Conservation (phyloP, 352 stramenopile species). For the Blastocystis sp. region DNA sequence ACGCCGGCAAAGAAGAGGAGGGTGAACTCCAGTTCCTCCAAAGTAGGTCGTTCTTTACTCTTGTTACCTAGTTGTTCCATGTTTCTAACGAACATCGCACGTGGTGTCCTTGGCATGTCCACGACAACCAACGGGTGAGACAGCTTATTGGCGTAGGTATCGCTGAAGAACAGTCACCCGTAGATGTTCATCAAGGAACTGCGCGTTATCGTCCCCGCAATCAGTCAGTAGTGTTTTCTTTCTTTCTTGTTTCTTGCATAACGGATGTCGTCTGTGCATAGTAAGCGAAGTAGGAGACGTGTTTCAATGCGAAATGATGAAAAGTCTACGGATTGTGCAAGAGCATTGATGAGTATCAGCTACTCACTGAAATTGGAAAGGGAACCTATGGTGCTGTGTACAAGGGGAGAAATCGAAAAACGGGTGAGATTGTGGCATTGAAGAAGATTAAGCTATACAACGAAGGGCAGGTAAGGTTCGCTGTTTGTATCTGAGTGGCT, state of each 20-base stretch:
- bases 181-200: conserved; percentile 48
- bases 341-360: conserved; percentile 44
- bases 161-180: background rate
- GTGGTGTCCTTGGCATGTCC: conserved; percentile 45
- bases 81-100: conserved; percentile 14
- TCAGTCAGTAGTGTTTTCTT: background rate
- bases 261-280: conserved; percentile 6
- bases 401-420: background rate
- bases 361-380: conserved; percentile 54
- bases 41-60: background rate
- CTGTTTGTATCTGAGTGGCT: background rate
- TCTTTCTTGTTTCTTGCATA: no score
- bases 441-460: conserved; percentile 57
- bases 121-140: background rate
- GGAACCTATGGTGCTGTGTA: conserved; percentile 53
- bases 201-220: conserved; percentile 6
- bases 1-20: background rate
- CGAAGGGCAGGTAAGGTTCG: conserved; percentile 32
- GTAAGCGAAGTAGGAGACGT: conserved; percentile 31
- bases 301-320: background rate
- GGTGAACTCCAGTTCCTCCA: background rate
- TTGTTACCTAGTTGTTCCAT: background rate
- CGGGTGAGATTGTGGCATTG: conserved; percentile 41
- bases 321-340: conserved; percentile 56
- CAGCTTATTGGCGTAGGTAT: conserved; percentile 35